phyloP scores from a whole-genome alignment of 2,329 filamentous ascomycete genomes.

The Stagonosporopsis rhizophila region DNA sequence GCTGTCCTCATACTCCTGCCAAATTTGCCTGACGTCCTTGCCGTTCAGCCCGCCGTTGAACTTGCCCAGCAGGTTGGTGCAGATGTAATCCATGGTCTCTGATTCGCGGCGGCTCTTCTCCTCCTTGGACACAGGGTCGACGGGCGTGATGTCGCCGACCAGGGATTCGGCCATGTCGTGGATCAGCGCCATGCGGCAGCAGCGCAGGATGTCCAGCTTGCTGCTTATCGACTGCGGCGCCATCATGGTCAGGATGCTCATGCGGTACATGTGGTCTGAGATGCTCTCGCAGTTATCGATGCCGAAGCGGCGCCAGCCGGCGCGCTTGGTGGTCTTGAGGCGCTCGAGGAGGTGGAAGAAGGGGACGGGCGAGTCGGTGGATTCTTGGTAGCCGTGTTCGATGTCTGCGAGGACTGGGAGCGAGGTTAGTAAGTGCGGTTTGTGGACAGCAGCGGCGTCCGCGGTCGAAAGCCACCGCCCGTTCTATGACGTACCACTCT shows the following conservation, averaged over 20 bases:
- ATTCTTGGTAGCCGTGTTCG: constrained; percentile 62
- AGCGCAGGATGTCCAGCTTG: constrained; percentile 78
- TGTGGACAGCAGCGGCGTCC: constrained; percentile 18
- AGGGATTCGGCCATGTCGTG: constrained; percentile 98
- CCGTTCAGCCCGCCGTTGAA: constrained; percentile 76
- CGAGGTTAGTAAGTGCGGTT: constrained; percentile 6
- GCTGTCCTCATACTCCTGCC: constrained; percentile 95
- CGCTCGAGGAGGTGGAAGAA: constrained; percentile 96
- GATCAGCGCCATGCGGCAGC: constrained; percentile 93
- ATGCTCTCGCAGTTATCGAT: constrained; percentile 85
- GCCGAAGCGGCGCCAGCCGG: constrained; percentile 91
- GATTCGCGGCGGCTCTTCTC: constrained; percentile 91
- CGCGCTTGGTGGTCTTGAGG: constrained; percentile 94
- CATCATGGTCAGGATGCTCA: constrained; percentile 95
- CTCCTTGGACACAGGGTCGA: constrained; percentile 81
- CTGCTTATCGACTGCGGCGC: constrained; percentile 76
- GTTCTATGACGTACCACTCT: constrained; percentile 54
- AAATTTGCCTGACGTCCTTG: constrained; percentile 76
- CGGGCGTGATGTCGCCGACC: constrained; percentile 95
- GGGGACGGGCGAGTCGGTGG: constrained; percentile 76
- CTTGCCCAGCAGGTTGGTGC: constrained; percentile 72
- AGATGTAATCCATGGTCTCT: constrained; percentile 91
- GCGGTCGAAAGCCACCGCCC: constrained; percentile 41
- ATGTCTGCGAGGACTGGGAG: constrained; percentile 69
- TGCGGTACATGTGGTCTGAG: constrained; percentile 99